phyloP scores from a whole-genome alignment of 768 basidiomycete genomes.

The Chalciporus pseudorubinellus region DNA sequence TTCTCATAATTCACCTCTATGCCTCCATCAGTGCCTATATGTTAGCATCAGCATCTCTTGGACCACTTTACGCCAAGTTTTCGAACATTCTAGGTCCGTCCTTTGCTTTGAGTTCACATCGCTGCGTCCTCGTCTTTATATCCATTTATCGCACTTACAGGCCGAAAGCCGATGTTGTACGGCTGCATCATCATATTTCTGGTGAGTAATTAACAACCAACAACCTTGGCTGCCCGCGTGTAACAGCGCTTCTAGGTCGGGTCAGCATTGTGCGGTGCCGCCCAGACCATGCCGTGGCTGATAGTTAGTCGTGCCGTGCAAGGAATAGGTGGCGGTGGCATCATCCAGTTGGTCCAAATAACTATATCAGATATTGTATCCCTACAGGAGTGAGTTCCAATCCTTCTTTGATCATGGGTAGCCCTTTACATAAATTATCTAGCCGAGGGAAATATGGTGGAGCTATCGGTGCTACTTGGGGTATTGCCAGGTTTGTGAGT shows the following conservation, averaged over 20 bases:
- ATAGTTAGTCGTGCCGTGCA: constrained; percentile 40
- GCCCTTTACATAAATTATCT: background rate
- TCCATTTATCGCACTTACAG: constrained; percentile 12
- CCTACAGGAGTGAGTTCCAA: constrained; percentile 29
- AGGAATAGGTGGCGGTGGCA: constrained; percentile 43
- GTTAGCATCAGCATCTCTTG: constrained; percentile 40
- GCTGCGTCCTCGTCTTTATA: background rate
- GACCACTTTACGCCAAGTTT: constrained; percentile 47
- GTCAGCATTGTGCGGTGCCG: constrained; percentile 43
- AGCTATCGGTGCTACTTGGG: constrained; percentile 40
- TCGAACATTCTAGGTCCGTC: constrained; percentile 40
- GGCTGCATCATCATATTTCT: constrained; percentile 38
- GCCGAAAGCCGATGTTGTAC: constrained; percentile 39
- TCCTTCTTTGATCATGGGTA: background rate
- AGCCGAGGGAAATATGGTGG: constrained; percentile 42
- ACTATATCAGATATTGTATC: constrained; percentile 40
- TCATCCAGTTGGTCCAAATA: constrained; percentile 37
- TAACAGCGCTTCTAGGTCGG: constrained; percentile 25
- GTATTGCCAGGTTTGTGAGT: constrained; percentile 32
- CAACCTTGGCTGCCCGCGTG: too few species aligned
- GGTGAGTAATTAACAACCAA: constrained; percentile 18
- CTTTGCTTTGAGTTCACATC: background rate
- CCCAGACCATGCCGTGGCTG: constrained; percentile 43
- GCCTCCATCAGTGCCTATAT: constrained; percentile 43
- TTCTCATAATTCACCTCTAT: background rate